Conservation (phyloP, 73 alveolate genomes). For the Stentor roeselii region DNA sequence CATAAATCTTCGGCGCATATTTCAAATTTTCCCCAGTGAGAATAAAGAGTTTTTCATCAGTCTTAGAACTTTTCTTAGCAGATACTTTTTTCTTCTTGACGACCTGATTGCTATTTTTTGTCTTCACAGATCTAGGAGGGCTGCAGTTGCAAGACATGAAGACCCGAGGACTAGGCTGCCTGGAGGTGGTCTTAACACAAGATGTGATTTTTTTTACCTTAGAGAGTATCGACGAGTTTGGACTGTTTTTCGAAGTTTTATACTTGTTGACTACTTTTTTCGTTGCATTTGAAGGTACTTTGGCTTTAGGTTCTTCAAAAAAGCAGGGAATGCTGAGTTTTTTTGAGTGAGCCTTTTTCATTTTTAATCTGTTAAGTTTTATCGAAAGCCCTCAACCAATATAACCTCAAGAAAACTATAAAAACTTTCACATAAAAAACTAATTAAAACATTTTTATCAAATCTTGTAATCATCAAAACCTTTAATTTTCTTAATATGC, state of each 20-base stretch:
- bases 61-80: neutral
- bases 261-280: neutral
- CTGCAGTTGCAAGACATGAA: neutral
- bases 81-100: neutral
- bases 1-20: conserved; percentile 8
- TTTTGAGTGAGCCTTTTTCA: neutral
- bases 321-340: neutral
- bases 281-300: neutral
- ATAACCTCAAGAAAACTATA: no score
- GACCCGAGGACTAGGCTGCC: neutral
- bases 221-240: neutral
- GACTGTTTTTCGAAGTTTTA: neutral
- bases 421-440: no score
- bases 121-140: neutral
- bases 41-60: neutral
- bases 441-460: no score
- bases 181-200: neutral
- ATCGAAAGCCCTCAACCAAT: no score
- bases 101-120: neutral
- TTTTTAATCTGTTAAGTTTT: no score
- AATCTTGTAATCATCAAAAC: no score
- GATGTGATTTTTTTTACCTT: neutral
- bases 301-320: neutral
- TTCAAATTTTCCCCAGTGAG: neutral
- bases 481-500: no score